Evolutionary conservation across 108 stramenopile genomes (phyloP), one percentile per base, ranked within the genome.

Genomic region (Cyclotella distinguenda): DNA sequence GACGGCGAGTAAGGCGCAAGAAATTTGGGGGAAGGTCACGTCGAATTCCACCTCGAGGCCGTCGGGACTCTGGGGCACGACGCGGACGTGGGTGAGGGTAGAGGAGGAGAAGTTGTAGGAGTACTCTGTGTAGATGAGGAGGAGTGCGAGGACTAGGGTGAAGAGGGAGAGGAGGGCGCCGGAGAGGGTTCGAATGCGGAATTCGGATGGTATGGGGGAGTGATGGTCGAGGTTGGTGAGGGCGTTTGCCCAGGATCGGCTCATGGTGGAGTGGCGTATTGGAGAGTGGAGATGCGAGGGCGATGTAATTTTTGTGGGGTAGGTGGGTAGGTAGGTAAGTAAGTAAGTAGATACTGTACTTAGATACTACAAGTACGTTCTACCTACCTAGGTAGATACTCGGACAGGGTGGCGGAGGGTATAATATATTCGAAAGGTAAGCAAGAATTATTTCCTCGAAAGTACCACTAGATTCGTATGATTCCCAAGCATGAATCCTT

Each of bases 21-120:
- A 76, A 16, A 97, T 79, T 7, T 78, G 53, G 11, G 80, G 90
- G 19, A 98, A 91, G 23, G 84, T 81, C 13, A 98, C 56, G 52
- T 98, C 96, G 77, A 98, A 97, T 49, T 92, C 90, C 57, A 95
- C 81, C 47, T 86, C 82, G 38, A 96, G 64, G 32, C 86, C 87
- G 13, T 66, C 54, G 16, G 82, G 82, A 26, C 80, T 79, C 42
- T 90, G 93, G 11, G 87, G 87, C 77, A 95, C 94, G 58, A 94
- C 94, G 68, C 85, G 94, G 15, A 94, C 85, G 23, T 85, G 74
- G 60, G 89, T 82, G 18, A 81, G 65, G 23, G 68, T 54, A 35
- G 77, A 51, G 0, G 79, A 66, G 60, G 82, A 62, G 50, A 95
- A 76, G 62, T 90, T 90, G 82, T 85, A 92, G 1, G 23, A 6